Evolutionary conservation across 495 filamentous ascomycete species (phyloP).

Genomic region (Haplographium delicatum): DNA sequence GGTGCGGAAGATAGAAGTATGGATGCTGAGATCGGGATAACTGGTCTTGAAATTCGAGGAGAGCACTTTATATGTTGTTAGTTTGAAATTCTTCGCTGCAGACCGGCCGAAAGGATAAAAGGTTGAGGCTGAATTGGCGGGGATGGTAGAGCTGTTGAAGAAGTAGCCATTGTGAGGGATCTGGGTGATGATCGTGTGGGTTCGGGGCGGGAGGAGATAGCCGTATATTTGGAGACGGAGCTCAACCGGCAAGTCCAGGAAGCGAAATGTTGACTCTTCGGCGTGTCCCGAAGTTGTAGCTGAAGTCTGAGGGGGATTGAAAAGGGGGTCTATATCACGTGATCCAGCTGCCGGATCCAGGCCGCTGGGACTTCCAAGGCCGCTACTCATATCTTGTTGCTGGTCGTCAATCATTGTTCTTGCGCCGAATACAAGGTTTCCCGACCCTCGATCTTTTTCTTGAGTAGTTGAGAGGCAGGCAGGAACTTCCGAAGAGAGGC

Average conservation of each 20-base stretch:
- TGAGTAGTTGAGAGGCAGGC: too few species aligned
- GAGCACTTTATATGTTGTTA: slow-evolving; percentile 22
- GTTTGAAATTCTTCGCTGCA: background rate
- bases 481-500: too few species aligned
- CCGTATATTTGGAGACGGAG: slow-evolving; percentile 25
- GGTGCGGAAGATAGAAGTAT: slow-evolving; percentile 37
- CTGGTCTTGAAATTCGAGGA: slow-evolving; percentile 6
- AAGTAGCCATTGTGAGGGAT: slow-evolving; percentile 19
- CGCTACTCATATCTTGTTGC: too few species aligned
- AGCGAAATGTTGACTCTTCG: slow-evolving; percentile 9
- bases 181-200: slow-evolving; percentile 21
- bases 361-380: background rate
- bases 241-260: slow-evolving; percentile 26
- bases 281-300: background rate
- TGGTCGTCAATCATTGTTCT: too few species aligned
- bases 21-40: slow-evolving; percentile 19
- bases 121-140: slow-evolving; percentile 1
- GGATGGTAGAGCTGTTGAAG: slow-evolving; percentile 15
- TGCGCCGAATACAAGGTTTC: too few species aligned
- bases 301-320: background rate
- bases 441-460: too few species aligned
- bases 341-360: background rate
- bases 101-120: slow-evolving; percentile 16
- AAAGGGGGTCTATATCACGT: background rate
- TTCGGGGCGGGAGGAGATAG: slow-evolving; percentile 21